These are phyloP conservation scores for Durusdinium trenchii DNA, from an alignment of 73 alveolate genomes.

Conservation along the genomic window DNA sequence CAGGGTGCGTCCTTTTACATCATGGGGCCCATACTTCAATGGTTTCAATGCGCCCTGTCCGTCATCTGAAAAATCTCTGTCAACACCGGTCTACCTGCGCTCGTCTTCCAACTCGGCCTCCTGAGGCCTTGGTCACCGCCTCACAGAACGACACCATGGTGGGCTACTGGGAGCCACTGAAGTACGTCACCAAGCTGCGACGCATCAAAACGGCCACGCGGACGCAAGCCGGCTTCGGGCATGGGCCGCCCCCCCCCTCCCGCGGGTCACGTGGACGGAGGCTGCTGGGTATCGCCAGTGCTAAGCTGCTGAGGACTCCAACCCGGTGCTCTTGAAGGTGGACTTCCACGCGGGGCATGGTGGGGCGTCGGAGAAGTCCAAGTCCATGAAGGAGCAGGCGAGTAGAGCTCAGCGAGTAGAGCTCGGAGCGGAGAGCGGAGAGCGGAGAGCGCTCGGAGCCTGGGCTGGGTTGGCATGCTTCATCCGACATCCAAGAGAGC, in stretches of 20 bases:
- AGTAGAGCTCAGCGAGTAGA: too few species aligned
- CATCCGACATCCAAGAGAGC: too few species aligned
- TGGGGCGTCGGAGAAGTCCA: slow-evolving; percentile 73
- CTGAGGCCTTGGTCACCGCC: slow-evolving; percentile 59
- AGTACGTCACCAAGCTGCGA: slow-evolving; percentile 78
- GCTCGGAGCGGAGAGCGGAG: neutral
- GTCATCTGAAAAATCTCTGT: too few species aligned
- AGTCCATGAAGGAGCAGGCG: slow-evolving; percentile 87
- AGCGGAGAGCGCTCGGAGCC: neutral
- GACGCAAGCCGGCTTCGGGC: neutral
- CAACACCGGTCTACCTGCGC: neutral
- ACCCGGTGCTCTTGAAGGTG: slow-evolving; percentile 64
- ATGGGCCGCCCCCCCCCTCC: neutral
- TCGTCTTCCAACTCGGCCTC: neutral
- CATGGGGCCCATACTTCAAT: too few species aligned
- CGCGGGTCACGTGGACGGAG: neutral
- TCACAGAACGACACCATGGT: slow-evolving; percentile 88
- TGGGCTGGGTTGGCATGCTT: neutral
- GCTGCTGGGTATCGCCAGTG: neutral
- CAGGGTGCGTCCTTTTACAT: too few species aligned
- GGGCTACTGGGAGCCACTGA: slow-evolving; percentile 95
- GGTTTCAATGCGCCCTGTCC: too few species aligned
- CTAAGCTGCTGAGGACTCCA: slow-evolving; percentile 1
- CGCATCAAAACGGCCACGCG: slow-evolving; percentile 54
- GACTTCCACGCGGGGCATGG: slow-evolving; percentile 93